These are phyloP conservation scores for Cymbidium sinense DNA, from an alignment of 106 monocot species.

Conservation along the genomic window DNA sequence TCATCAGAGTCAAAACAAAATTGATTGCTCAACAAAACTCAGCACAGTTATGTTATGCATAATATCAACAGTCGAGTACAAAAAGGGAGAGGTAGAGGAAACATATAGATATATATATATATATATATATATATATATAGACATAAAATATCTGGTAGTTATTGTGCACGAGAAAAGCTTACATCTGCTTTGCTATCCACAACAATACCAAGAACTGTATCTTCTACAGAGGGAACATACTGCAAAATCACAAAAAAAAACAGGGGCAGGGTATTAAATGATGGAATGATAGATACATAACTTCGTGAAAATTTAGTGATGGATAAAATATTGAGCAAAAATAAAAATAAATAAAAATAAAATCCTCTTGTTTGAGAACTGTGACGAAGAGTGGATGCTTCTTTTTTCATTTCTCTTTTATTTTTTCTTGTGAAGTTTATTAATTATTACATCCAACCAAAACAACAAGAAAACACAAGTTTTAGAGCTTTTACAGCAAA, in stretches of 20 bases:
- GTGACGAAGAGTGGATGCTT: neutral
- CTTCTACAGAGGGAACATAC: constrained; percentile 65
- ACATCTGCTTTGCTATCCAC: constrained; percentile 81
- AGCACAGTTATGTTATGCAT: neutral
- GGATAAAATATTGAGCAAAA: too few relatives aligned
- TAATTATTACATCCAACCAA: neutral
- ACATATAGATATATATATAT: neutral
- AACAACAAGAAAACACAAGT: neutral
- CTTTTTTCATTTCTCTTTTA: neutral
- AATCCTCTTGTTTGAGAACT: neutral
- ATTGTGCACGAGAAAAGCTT: constrained; percentile 7
- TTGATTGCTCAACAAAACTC: neutral
- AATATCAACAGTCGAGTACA: neutral
- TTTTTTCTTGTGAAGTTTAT: too few relatives aligned
- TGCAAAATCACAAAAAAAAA: constrained; percentile 19
- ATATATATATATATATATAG: neutral
- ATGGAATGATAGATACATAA: neutral
- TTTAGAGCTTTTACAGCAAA: neutral
- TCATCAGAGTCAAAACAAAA: neutral
- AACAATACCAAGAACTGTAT: constrained; percentile 81
- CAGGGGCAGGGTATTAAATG: neutral
- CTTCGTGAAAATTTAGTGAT: neutral
- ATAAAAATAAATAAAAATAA: too few relatives aligned
- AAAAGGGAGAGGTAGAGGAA: neutral
- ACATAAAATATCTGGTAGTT: neutral